Base-by-base conservation (phyloP, 192 early-diverging fungal genomes). In the Mortierella claussenii region DNA sequence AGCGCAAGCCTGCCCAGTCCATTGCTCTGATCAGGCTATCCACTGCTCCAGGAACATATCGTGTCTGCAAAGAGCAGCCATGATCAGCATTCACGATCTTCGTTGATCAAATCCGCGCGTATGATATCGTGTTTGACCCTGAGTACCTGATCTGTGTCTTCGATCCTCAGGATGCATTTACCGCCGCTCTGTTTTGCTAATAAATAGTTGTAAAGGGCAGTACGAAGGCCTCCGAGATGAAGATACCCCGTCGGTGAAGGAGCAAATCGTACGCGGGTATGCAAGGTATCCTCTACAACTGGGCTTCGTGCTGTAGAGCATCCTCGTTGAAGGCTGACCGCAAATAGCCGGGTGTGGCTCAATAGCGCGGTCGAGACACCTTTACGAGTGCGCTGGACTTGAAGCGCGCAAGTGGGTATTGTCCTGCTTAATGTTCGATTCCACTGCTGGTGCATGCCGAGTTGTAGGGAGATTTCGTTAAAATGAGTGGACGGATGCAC, bases 231-330 rank as follows among this genome's bases (percentile, higher is more conserved):
- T 28, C 96, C 96, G 31, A 98, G 87, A 65, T 98, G 96, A 51
- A 98, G 84, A 65, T 90, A 86, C 15, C 96, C 96, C 4, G 96
- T 97, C 6, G 96, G 96, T 45, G 93, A 94, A 6, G 96, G 96
- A 18, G 96, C 96, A 69, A 98, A 98, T 21, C 96, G 87, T 20
- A 95, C 95, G 26, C 95, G 82, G 1, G 80, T 65, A n/a, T 79
- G 56, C 13, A 44, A n/a, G 13, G 69, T 18, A 13, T 46, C 47
- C 5, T 33, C 15, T 18, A 17, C 15, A n/a, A n/a, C n/a, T n/a
- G n/a, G n/a, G n/a, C n/a, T n/a, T n/a, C n/a, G n/a, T n/a, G n/a
- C n/a, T n/a, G n/a, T n/a, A n/a, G n/a, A n/a, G n/a, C n/a, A n/a
- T n/a, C n/a, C n/a, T n/a, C n/a, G n/a, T n/a, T n/a, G n/a, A n/a